phyloP scores from a whole-genome alignment of 331 rosid genomes.

The Quercus tomentella region DNA sequence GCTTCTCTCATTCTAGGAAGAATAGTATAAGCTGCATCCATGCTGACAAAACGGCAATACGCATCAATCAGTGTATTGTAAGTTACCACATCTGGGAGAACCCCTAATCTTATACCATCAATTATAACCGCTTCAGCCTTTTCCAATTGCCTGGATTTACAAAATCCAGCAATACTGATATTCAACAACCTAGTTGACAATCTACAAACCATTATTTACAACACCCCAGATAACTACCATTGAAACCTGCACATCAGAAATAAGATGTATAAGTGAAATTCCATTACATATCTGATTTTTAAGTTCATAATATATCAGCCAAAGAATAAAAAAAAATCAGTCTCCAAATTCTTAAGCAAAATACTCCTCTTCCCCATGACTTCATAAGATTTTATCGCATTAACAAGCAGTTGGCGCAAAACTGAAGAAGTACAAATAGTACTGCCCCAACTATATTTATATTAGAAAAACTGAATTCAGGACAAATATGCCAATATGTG shows the following conservation, averaged over 20 bases:
- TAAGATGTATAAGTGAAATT: neutral
- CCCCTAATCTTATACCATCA: slow-evolving; percentile 62
- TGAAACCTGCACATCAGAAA: slow-evolving; percentile 7
- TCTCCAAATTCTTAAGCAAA: no score
- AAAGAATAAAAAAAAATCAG: neutral
- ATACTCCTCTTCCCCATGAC: no score
- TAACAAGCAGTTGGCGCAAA: neutral
- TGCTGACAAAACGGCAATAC: slow-evolving; percentile 48
- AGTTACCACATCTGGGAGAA: slow-evolving; percentile 57
- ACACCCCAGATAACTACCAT: slow-evolving; percentile 18
- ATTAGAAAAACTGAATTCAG: neutral
- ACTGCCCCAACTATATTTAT: neutral
- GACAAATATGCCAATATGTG: neutral
- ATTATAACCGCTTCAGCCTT: slow-evolving; percentile 59
- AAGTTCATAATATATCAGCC: neutral
- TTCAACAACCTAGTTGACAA: slow-evolving; percentile 69
- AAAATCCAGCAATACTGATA: slow-evolving; percentile 53
- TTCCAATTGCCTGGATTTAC: slow-evolving; percentile 38
- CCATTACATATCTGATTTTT: neutral
- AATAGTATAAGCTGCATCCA: slow-evolving; percentile 52
- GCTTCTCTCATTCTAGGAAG: slow-evolving; percentile 69
- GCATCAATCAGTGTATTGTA: slow-evolving; percentile 72
- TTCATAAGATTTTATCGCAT: no score
- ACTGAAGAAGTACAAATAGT: neutral
- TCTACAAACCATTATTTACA: slow-evolving; percentile 33